Conservation (phyloP, 2,329 filamentous ascomycete genomes). For the Exophiala dermatitidis region DNA sequence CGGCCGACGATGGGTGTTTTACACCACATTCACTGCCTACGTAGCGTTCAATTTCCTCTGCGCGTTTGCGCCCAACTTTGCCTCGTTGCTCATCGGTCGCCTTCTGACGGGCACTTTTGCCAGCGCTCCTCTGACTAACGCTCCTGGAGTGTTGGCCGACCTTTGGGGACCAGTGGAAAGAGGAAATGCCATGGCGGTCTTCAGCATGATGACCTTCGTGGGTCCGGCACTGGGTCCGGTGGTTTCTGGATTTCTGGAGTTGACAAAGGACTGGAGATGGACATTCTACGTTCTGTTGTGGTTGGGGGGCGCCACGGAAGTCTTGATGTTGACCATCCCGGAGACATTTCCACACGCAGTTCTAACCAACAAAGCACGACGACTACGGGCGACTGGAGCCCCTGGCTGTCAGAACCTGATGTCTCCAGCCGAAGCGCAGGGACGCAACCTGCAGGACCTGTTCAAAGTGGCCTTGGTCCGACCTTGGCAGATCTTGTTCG, state of each 20-base stretch:
- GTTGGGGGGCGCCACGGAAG: slow-evolving; percentile 32
- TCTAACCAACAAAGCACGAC: slow-evolving; percentile 47
- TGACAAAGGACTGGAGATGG: slow-evolving; percentile 46
- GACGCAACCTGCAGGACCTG: slow-evolving; percentile 38
- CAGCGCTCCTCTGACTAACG: slow-evolving; percentile 40
- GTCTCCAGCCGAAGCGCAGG: slow-evolving; percentile 44
- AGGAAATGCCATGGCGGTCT: slow-evolving; percentile 49
- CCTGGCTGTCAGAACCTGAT: slow-evolving; percentile 48
- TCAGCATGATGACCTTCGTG: slow-evolving; percentile 48
- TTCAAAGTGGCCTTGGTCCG: slow-evolving; percentile 48
- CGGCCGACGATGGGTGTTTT: slow-evolving; percentile 50
- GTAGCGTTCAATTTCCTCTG: slow-evolving; percentile 48
- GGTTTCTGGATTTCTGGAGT: slow-evolving; percentile 50
- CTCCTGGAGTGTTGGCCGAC: slow-evolving; percentile 47
- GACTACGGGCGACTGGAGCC: slow-evolving; percentile 45
- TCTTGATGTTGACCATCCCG: slow-evolving; percentile 52
- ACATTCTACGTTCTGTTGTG: slow-evolving; percentile 40
- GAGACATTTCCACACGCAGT: slow-evolving; percentile 50
- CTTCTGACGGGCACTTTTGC: slow-evolving; percentile 52
- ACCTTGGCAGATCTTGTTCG: slow-evolving; percentile 44
- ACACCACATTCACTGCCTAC: slow-evolving; percentile 36
- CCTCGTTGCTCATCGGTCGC: slow-evolving; percentile 46
- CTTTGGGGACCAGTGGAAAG: slow-evolving; percentile 49
- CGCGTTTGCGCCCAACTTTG: slow-evolving; percentile 51
- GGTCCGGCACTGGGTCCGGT: slow-evolving; percentile 50